These are phyloP conservation scores for Ceratobasidium sp. DNA, from an alignment of 1,284 basidiomycete species.

Conservation along the genomic window DNA sequence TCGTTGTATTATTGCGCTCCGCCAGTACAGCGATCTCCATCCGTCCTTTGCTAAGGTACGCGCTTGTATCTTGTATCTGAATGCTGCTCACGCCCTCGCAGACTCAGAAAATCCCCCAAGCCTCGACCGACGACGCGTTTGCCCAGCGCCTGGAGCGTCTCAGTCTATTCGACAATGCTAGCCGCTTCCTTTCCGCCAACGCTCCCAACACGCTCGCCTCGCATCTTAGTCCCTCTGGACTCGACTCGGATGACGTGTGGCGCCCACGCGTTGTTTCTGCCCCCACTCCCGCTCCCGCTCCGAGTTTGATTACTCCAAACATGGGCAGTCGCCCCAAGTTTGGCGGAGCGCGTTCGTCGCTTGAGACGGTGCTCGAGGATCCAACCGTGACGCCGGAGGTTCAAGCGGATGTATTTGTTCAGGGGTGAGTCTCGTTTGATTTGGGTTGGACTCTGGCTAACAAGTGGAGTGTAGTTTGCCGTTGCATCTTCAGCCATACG, in stretches of 20 bases:
- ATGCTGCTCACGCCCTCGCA: constrained; percentile 62
- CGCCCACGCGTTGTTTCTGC: neutral
- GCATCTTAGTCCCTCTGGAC: neutral
- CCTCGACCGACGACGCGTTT: constrained; percentile 34
- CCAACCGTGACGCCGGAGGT: constrained; percentile 19
- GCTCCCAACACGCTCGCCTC: neutral
- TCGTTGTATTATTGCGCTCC: constrained; percentile 73
- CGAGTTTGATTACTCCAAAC: neutral
- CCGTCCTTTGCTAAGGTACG: constrained; percentile 75
- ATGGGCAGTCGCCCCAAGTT: constrained; percentile 18
- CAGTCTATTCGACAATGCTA: constrained; percentile 32
- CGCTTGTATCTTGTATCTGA: neutral
- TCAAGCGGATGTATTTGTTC: constrained; percentile 41
- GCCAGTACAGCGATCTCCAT: constrained; percentile 77
- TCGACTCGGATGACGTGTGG: constrained; percentile 3
- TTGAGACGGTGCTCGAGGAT: constrained; percentile 43
- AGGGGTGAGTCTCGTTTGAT: constrained; percentile 22
- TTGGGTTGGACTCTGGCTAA: constrained; percentile 14
- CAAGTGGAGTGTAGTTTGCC: neutral
- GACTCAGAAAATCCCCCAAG: constrained; percentile 76
- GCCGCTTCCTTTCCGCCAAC: constrained; percentile 15
- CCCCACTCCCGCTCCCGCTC: neutral
- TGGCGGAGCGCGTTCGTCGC: constrained; percentile 29
- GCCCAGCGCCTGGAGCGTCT: constrained; percentile 42
- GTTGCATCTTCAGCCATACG: constrained; percentile 23